Conservation (phyloP, 805 yeast genomes). For the Danielozyma ontarioensis region DNA sequence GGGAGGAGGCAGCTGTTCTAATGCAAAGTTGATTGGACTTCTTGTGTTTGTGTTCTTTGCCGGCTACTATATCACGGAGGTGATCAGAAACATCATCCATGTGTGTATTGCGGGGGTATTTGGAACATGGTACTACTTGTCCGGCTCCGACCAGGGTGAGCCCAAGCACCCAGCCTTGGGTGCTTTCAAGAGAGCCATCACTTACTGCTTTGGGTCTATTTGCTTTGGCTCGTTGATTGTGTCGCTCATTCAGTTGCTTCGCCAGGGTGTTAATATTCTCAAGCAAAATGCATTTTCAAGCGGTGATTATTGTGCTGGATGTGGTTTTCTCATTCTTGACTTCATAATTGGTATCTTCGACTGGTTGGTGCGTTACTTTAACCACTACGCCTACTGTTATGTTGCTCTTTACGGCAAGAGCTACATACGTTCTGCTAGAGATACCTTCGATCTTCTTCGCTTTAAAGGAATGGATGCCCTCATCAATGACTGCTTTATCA, state of each 20-base stretch:
- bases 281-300: constrained; percentile 48
- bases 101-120: constrained; percentile 77
- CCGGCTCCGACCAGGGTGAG: constrained; percentile 68
- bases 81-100: constrained; percentile 73
- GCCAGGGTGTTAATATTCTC: constrained; percentile 47
- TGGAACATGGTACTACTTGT: constrained; percentile 88
- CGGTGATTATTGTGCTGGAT: constrained; percentile 49
- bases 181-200: constrained; percentile 72
- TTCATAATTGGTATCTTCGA: constrained; percentile 61
- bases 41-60: constrained; percentile 74
- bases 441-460: constrained; percentile 73
- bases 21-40: constrained; percentile 60
- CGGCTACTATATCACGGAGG: constrained; percentile 80
- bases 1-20: constrained; percentile 51
- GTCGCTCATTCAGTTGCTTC: constrained; percentile 62
- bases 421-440: constrained; percentile 71
- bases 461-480: constrained; percentile 81
- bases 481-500: constrained; percentile 77
- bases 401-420: constrained; percentile 82
- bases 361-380: constrained; percentile 81
- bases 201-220: constrained; percentile 85
- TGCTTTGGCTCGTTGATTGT: constrained; percentile 80
- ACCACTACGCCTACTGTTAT: constrained; percentile 84
- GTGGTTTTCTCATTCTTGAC: constrained; percentile 50
- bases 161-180: constrained; percentile 79